Base-by-base conservation (phyloP, 768 basidiomycete genomes). In the Tulasnella sp. region DNA sequence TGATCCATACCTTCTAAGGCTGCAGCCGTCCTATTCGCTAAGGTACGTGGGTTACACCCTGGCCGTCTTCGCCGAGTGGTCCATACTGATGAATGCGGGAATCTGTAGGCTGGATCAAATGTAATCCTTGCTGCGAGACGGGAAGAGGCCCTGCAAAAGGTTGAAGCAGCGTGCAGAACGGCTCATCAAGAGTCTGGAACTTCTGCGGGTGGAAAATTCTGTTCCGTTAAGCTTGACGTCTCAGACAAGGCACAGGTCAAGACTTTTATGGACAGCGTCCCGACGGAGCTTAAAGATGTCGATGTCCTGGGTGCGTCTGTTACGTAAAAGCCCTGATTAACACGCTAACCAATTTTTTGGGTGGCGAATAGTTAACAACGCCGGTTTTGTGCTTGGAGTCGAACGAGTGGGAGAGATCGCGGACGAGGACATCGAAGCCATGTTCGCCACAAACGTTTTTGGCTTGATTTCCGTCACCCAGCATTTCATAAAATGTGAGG, bases 371-470 rank as follows among this genome's bases (percentile, higher is more conserved):
- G 91, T 92, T 68, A 92, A 92, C 84, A 92, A 92, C 82, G 97
- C 98, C 46, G 97, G 98, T 40, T 95, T 92, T 82, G 98, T 98
- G 40, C 89, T 92, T 56, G 98, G 98, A 18, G 85, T 92, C 18
- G 98, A 98, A 81, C 91, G 90, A 58, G 91, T 98, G 48, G 98
- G 98, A 8, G 90, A 92, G 82, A 91, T 96, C 82, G 87, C 90
- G 19, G 90, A 93, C 46, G 87, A 87, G 34, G 95, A 96, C 83
- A 88, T 97, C 82, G 94, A 96, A 82, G 88, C 89, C 77, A 95
- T 96, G 93, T 92, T 95, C 83, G 84, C 89, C 24, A 93, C 92
- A 79, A 89, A 87, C 79, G 85, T 86, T 39, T 87, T 95, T 82
- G 96, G 95, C 10, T 88, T 98, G 73, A 95, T 98, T 81, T 87